These are phyloP conservation scores for Phytophthora nicotianae DNA, from an alignment of 352 stramenopile species.

Conservation along the genomic window DNA sequence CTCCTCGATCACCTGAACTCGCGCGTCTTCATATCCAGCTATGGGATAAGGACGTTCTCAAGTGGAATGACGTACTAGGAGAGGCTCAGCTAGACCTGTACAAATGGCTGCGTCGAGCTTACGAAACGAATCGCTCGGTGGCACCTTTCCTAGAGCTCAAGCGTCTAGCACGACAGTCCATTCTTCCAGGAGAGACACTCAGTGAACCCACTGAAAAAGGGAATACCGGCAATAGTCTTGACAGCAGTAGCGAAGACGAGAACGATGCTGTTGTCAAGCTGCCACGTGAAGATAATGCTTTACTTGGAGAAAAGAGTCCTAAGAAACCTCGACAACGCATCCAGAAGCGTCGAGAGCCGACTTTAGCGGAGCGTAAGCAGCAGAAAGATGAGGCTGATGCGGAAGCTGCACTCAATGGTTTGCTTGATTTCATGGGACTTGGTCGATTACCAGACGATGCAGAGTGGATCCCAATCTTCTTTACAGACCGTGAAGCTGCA, in stretches of 20 bases:
- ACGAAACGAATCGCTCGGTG: constrained; percentile 61
- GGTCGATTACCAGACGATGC: constrained; percentile 76
- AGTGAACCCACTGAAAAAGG: not conserved
- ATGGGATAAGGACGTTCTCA: constrained; percentile 94
- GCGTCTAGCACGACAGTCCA: constrained; percentile 18
- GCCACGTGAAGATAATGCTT: constrained; percentile 47
- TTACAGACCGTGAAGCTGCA: constrained; percentile 70
- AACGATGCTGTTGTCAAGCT: constrained; percentile 28
- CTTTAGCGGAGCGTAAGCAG: constrained; percentile 17
- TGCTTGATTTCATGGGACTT: constrained; percentile 77
- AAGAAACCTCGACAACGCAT: constrained; percentile 16
- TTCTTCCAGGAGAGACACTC: not conserved
- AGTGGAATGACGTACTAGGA: constrained; percentile 92
- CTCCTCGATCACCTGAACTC: constrained; percentile 76
- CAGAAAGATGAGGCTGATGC: constrained; percentile 62
- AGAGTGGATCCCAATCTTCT: constrained; percentile 80
- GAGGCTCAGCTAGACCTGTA: constrained; percentile 88
- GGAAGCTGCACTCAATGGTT: constrained; percentile 59
- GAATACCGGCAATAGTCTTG: not conserved
- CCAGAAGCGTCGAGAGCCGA: constrained; percentile 19
- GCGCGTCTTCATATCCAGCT: constrained; percentile 90
- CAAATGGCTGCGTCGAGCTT: constrained; percentile 74
- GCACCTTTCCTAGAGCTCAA: constrained; percentile 74
- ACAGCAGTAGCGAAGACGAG: constrained; percentile 18
- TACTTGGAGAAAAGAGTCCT: constrained; percentile 19